phyloP scores from a whole-genome alignment of 768 basidiomycete species.

The Exidia glandulosa region DNA sequence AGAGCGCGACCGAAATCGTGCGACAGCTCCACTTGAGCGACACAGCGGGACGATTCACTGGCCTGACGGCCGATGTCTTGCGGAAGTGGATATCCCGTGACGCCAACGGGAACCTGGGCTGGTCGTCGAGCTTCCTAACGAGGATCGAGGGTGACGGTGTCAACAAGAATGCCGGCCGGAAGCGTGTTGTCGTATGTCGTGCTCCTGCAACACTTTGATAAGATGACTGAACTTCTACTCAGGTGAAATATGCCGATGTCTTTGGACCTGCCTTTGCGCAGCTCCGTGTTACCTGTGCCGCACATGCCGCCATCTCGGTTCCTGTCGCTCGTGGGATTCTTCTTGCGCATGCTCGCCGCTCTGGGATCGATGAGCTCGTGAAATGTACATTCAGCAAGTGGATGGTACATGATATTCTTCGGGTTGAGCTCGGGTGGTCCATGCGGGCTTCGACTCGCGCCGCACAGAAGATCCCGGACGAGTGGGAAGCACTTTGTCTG shows the following conservation, averaged over 20 bases:
- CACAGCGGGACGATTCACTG: no score
- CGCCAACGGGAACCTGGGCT: no score
- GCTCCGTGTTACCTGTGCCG: background rate
- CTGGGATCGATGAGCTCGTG: background rate
- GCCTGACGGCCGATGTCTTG: no score
- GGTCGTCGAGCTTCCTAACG: no score
- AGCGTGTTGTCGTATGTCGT: background rate
- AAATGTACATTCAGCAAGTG: background rate
- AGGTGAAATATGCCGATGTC: background rate
- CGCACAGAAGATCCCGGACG: conserved; percentile 10
- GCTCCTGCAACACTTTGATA: background rate
- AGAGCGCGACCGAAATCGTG: no score
- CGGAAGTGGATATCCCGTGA: no score
- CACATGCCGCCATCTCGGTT: background rate
- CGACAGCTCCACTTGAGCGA: no score
- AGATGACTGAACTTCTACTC: background rate
- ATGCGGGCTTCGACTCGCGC: conserved; percentile 9
- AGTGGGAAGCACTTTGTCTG: conserved; percentile 4
- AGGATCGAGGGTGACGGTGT: no score
- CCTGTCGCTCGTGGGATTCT: background rate
- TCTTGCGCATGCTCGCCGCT: background rate
- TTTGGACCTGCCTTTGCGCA: background rate
- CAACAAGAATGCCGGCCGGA: background rate
- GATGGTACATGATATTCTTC: background rate
- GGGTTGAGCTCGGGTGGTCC: background rate